A percentile compares a stretch with the other conserved stretches of the same genome.
These are phyloP conservation scores for Trametes pubescens DNA, from an alignment of 1,284 basidiomycete species.

Conservation along the genomic window DNA sequence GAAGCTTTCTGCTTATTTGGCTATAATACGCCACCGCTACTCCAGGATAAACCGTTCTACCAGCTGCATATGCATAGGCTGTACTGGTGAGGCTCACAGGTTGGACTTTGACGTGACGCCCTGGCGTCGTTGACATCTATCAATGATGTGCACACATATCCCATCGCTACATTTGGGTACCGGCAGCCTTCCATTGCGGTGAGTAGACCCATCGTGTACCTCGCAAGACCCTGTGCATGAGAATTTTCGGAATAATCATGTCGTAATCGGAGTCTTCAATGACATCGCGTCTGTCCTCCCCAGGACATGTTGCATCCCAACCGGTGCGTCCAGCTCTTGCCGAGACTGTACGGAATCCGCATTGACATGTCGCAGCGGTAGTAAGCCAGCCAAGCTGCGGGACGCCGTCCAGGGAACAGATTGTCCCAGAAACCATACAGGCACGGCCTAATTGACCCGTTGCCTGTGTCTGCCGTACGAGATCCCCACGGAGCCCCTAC, in stretches of 20 bases:
- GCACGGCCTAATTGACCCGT: background rate
- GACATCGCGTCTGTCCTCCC: background rate
- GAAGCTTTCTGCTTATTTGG: no score
- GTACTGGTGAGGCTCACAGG: background rate
- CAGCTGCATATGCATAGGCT: background rate
- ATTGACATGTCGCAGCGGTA: slow-evolving; percentile 5
- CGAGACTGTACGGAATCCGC: background rate
- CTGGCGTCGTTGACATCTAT: slow-evolving; percentile 13
- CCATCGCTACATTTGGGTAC: background rate
- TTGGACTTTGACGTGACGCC: background rate
- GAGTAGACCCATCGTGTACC: background rate
- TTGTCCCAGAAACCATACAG: background rate
- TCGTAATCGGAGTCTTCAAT: background rate
- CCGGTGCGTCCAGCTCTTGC: background rate
- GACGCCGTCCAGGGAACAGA: background rate
- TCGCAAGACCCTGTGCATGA: background rate
- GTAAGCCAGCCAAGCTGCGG: background rate
- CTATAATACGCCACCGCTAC: no score
- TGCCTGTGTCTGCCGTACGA: background rate
- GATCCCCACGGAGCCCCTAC: background rate
- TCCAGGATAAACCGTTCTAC: background rate
- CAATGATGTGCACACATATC: slow-evolving; percentile 6
- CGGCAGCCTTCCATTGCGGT: slow-evolving; percentile 2
- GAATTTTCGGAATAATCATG: background rate
- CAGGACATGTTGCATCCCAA: background rate